A percentile compares a stretch with the other conserved stretches of the same genome.
Evolutionary conservation across 169 alveolate species (phyloP).

Genomic region (Neospora caninum): DNA sequence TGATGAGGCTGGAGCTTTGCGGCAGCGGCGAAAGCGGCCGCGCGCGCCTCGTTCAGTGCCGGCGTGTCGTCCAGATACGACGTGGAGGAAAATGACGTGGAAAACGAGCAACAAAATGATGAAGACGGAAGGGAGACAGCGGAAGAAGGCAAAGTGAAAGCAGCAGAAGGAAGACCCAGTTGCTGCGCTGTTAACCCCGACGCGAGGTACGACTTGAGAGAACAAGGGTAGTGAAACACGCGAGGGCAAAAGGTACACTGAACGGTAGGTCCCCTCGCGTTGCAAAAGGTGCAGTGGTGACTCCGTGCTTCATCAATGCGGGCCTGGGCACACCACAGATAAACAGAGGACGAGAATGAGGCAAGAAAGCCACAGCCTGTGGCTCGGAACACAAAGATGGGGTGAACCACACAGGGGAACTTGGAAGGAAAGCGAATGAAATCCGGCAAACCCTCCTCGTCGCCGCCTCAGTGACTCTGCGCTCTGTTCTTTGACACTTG

Average conservation of each 20-base stretch:
- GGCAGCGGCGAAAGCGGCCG: background rate
- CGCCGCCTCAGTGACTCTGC: too few species aligned
- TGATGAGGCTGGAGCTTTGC: background rate
- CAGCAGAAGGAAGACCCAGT: background rate
- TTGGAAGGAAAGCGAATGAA: too few species aligned
- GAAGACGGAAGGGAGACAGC: background rate
- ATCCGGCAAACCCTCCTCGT: too few species aligned
- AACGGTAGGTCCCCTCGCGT: background rate
- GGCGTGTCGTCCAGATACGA: background rate
- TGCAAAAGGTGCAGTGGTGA: conserved; percentile 18
- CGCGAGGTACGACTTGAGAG: background rate
- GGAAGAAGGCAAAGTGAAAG: background rate
- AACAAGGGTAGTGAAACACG: conserved; percentile 46
- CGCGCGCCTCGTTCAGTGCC: background rate
- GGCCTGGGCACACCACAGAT: background rate
- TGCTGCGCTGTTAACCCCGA: background rate
- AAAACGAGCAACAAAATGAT: background rate
- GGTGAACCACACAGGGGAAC: too few species aligned
- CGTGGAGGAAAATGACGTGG: background rate
- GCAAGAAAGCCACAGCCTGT: background rate
- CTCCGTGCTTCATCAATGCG: background rate
- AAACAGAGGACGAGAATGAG: background rate
- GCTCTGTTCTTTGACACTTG: too few species aligned
- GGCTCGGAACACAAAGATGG: too few species aligned
- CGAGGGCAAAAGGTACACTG: conserved; percentile 40